These are phyloP conservation scores for Phytophthora europaea DNA, from an alignment of 352 stramenopile genomes.

Conservation along the genomic window DNA sequence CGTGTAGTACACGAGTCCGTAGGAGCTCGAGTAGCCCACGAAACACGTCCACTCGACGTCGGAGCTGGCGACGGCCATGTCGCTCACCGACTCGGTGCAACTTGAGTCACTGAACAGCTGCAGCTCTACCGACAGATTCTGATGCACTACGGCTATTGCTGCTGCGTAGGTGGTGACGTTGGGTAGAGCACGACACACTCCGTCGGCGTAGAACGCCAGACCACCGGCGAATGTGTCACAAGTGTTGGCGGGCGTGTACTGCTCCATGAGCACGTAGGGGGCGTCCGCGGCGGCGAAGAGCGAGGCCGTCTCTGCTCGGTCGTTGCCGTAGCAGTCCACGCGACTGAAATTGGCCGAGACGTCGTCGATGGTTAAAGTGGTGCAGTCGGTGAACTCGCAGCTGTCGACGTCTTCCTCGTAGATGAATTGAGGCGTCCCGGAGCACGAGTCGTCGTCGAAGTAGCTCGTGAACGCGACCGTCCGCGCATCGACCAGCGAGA, in stretches of 20 bases:
- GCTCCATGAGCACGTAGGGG: conserved; percentile 28
- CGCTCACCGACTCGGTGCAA: conserved; percentile 18
- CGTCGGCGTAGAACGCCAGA: conserved; percentile 31
- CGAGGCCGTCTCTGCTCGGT: conserved; percentile 15
- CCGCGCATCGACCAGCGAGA: not conserved
- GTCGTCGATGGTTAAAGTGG: conserved; percentile 1
- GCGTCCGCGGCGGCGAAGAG: conserved; percentile 28
- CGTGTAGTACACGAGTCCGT: conserved; percentile 32
- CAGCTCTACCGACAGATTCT: conserved; percentile 24
- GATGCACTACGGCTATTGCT: conserved; percentile 14
- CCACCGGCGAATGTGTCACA: conserved; percentile 24
- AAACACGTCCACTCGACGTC: conserved; percentile 29
- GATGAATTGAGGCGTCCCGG: conserved; percentile 28
- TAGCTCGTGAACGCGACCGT: conserved; percentile 34
- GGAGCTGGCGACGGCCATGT: conserved; percentile 11
- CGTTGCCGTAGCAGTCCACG: conserved; percentile 30
- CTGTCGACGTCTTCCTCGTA: conserved; percentile 29
- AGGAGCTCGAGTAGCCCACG: conserved; percentile 22
- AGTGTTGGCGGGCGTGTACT: conserved; percentile 26
- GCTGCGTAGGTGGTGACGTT: conserved; percentile 22
- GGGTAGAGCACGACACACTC: conserved; percentile 22
- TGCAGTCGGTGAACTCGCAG: conserved; percentile 26
- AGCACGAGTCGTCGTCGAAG: conserved; percentile 19
- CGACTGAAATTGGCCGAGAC: conserved; percentile 16
- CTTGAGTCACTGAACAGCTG: conserved; percentile 22